Conservation (phyloP, 2,329 filamentous ascomycete genomes). For the Trichoderma simmonsii region DNA sequence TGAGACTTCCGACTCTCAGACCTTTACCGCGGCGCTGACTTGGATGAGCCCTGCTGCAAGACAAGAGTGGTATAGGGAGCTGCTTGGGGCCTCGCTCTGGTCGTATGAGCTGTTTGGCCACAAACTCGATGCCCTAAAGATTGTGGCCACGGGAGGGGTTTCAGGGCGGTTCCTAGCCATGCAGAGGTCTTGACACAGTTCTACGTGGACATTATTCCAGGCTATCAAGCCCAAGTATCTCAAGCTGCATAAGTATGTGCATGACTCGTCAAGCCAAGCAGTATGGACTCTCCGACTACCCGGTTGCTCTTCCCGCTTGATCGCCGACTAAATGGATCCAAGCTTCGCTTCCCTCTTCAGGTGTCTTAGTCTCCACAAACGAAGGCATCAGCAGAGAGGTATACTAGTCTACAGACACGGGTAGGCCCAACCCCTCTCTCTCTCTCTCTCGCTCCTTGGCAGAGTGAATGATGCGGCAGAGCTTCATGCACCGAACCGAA, state of each 20-base stretch:
- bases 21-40: not conserved
- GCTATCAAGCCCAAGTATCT: not conserved
- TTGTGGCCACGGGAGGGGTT: not conserved
- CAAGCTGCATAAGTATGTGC: not conserved
- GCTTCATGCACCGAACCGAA: not conserved
- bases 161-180: not conserved
- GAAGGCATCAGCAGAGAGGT: too few species aligned
- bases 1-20: not conserved
- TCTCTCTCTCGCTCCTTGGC: too few species aligned
- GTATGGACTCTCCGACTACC: not conserved
- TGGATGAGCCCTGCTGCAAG: not conserved
- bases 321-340: too few species aligned
- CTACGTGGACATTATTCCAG: not conserved
- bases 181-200: not conserved
- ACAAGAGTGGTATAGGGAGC: not conserved
- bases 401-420: too few species aligned
- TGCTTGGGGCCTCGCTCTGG: not conserved
- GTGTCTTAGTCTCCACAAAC: not conserved
- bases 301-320: not conserved
- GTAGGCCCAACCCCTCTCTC: not conserved
- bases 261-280: not conserved
- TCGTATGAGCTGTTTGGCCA: not conserved
- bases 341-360: too few species aligned
- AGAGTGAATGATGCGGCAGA: not conserved
- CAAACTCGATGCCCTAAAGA: not conserved